A percentile compares a stretch with the other conserved stretches of the same genome.
Evolutionary conservation across 352 stramenopile genomes (phyloP).

Genomic region (Thalassiosira ordinaria): DNA sequence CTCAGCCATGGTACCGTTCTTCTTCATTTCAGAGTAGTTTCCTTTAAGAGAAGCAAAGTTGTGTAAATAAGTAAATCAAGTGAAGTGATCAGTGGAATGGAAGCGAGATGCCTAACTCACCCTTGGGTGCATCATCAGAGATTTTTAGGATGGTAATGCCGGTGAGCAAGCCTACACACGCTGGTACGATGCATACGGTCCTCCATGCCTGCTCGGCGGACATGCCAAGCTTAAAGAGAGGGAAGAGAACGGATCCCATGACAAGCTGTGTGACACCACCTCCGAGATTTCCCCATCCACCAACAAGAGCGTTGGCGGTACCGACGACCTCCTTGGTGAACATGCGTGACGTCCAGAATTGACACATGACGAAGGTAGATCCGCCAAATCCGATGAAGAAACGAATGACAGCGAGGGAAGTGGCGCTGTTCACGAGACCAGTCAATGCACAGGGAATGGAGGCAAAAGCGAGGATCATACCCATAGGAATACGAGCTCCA

Average conservation of each 20-base stretch:
- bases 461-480: conserved; percentile 86
- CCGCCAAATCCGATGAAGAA: conserved; percentile 95
- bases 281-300: conserved; percentile 92
- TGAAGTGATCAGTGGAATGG: too few species aligned
- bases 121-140: conserved; percentile 91
- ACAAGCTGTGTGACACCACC: conserved; percentile 90
- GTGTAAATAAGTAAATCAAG: too few species aligned
- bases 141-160: conserved; percentile 86
- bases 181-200: conserved; percentile 91
- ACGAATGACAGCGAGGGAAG: conserved; percentile 88
- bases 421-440: conserved; percentile 89
- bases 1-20: conserved; percentile 81
- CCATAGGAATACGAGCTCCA: conserved; percentile 89
- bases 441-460: conserved; percentile 89
- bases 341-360: conserved; percentile 94
- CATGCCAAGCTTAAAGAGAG: conserved; percentile 85
- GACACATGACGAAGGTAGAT: conserved; percentile 92
- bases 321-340: conserved; percentile 94
- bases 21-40: conserved; percentile 91
- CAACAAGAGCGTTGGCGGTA: conserved; percentile 92
- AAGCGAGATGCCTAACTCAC: too few species aligned
- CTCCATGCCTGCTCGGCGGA: conserved; percentile 90
- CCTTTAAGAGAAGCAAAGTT: conserved; percentile 53
- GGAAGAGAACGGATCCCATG: conserved; percentile 89
- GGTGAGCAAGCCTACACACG: conserved; percentile 87